Base-by-base conservation (phyloP, 257 asterid genomes). In the Solanum lycopersicoides region DNA sequence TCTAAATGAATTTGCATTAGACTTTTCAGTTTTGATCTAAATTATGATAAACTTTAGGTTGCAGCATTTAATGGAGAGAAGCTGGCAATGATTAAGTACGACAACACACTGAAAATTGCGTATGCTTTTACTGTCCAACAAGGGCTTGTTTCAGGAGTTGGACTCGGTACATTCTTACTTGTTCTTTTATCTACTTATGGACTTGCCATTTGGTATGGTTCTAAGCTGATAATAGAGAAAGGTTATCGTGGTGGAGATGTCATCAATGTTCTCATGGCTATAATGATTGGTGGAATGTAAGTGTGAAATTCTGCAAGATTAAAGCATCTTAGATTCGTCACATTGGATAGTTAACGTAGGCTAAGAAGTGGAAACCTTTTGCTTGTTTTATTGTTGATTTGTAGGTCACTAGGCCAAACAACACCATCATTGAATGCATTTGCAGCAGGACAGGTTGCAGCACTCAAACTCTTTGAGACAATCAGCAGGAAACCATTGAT, bases 161-260 rank as follows among this genome's bases (percentile, higher is more conserved):
- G 97, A 15, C 66, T 90, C 2, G 95, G 98, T n/a, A 65, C 89
- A 23, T 88, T 92, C 30, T 84, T 91, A 85, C 72, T 93, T 0
- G 89, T 90, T 65, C 75, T 95, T 6, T 91, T 89, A 76, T 79
- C 91, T 87, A 90, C 94, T 88, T 93, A 93, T 28, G 98, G 92
- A 0, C 92, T 95, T 32, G 98, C 97, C 1, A 82, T 94, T 14
- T 95, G 98, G 98, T 92, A 89, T 65, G 98, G 98, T 4, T 89
- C 93, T 11, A 94, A 91, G 80, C 85, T 95, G 89, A 92, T 95
- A 25, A 72, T 92, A 30, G 72, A 89, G 13, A 88, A 89, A 63
- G 94, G 93, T 7, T 93, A 93, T 86, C 86, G 86, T 2, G 96
- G 95, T 14, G 98, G 97, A 85, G 92, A 89, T 20, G 93, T 95